phyloP scores from a whole-genome alignment of 139 green algal species.

The Deuterostichococcus epilithicus region DNA sequence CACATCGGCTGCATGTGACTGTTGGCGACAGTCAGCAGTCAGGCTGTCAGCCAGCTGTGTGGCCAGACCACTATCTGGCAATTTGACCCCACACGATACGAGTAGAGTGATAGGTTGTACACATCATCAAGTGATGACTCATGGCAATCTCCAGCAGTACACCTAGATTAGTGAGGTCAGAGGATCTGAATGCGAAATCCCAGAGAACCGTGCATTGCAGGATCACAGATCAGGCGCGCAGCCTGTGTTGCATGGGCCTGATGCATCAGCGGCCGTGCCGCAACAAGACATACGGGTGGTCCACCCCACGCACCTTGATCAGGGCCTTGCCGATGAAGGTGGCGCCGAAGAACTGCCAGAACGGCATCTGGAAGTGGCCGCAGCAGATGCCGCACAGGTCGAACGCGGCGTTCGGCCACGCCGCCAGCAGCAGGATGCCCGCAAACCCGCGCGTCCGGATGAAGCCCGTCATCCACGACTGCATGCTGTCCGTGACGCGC shows the following conservation, averaged over 20 bases:
- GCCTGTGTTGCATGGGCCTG: not conserved
- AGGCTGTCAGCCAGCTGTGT: no score
- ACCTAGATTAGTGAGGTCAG: no score
- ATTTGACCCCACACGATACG: no score
- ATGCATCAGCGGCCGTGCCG: constrained; percentile 17
- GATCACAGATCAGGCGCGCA: no score
- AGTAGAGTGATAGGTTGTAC: no score
- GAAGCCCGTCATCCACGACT: constrained; percentile 81
- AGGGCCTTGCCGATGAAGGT: constrained; percentile 82
- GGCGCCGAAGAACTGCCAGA: constrained; percentile 87
- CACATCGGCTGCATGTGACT: no score
- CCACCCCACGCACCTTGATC: constrained; percentile 75
- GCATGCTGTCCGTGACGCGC: constrained; percentile 30
- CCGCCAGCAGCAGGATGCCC: constrained; percentile 83
- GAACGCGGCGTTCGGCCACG: constrained; percentile 88
- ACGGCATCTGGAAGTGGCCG: constrained; percentile 87
- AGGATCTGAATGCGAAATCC: no score
- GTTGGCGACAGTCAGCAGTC: no score
- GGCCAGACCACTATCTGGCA: no score
- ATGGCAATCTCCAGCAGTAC: no score
- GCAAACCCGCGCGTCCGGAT: constrained; percentile 77
- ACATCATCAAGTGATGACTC: no score
- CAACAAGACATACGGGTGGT: constrained; percentile 16
- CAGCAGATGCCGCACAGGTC: constrained; percentile 92
- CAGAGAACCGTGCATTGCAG: no score